Conservation (phyloP, 148 eudicot species). For the Vaccinium vitisidaea region DNA sequence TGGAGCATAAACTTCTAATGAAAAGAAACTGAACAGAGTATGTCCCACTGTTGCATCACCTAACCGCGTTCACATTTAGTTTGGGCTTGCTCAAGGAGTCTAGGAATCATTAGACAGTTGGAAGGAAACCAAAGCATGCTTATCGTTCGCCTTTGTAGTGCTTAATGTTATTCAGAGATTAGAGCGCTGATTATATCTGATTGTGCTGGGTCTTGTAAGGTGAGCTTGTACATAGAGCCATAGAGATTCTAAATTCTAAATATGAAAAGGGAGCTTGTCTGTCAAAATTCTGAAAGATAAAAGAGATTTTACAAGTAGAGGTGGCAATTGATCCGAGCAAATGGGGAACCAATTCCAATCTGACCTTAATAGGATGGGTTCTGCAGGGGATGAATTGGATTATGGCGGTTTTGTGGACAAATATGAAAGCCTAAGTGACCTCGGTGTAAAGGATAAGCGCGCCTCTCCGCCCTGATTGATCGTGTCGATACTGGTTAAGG, state of each 20-base stretch:
- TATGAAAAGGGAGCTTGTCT: not conserved
- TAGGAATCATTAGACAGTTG: not conserved
- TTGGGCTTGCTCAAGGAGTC: not conserved
- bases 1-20: not conserved
- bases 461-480: not conserved
- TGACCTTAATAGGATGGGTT: slow-evolving; percentile 12
- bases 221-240: not conserved
- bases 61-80: not conserved
- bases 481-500: not conserved
- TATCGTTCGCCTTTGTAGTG: not conserved
- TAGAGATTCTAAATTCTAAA: too few relatives aligned
- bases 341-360: not conserved
- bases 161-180: not conserved
- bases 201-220: not conserved
- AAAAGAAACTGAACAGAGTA: not conserved
- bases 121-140: not conserved
- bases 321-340: not conserved
- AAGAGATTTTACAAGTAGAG: not conserved
- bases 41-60: not conserved
- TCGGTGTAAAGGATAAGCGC: not conserved
- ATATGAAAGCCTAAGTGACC: not conserved
- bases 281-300: not conserved
- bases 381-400: not conserved
- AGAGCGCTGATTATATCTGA: not conserved
- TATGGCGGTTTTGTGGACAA: not conserved